Percentiles rank a stretch among this genome's conserved stretches.
Conservation (phyloP, 192 early-diverging fungal genomes). For the Backusella sp. region DNA sequence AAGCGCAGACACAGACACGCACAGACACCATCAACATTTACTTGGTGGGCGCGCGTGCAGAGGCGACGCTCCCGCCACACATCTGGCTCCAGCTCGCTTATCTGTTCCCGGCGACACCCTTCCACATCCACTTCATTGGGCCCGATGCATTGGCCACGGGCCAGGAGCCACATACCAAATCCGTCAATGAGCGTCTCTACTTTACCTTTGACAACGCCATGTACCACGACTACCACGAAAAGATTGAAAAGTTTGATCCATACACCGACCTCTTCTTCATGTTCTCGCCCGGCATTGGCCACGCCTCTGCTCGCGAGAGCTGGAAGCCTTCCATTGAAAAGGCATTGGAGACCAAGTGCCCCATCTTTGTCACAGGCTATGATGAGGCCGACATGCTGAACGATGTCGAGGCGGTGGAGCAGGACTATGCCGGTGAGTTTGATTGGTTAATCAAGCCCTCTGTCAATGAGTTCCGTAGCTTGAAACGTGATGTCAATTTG, state of each 20-base stretch:
- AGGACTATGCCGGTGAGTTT: constrained; percentile 56
- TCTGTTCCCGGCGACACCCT: constrained; percentile 67
- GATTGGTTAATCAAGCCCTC: constrained; percentile 74
- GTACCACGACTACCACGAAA: constrained; percentile 63
- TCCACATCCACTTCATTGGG: constrained; percentile 81
- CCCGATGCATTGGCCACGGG: constrained; percentile 63
- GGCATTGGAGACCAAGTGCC: constrained; percentile 73
- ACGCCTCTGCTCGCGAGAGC: constrained; percentile 52
- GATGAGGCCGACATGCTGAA: constrained; percentile 63
- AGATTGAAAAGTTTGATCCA: constrained; percentile 67
- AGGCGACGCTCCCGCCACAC: constrained; percentile 72
- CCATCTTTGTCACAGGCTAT: constrained; percentile 77
- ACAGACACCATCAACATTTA: constrained; percentile 66
- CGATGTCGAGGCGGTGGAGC: constrained; percentile 57
- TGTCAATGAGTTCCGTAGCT: constrained; percentile 64
- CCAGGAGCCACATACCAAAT: constrained; percentile 37
- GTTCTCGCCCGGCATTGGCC: constrained; percentile 74
- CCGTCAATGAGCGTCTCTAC: constrained; percentile 58
- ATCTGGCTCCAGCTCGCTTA: constrained; percentile 72
- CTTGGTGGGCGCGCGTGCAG: constrained; percentile 70
- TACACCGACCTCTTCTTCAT: constrained; percentile 78
- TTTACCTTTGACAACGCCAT: constrained; percentile 66
- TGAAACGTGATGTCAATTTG: constrained; percentile 73
- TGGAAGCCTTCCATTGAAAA: constrained; percentile 69
- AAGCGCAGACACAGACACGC: constrained; percentile 46